These are phyloP conservation scores for Rhodotorula babjevae DNA, from an alignment of 768 basidiomycete genomes.

Conservation along the genomic window DNA sequence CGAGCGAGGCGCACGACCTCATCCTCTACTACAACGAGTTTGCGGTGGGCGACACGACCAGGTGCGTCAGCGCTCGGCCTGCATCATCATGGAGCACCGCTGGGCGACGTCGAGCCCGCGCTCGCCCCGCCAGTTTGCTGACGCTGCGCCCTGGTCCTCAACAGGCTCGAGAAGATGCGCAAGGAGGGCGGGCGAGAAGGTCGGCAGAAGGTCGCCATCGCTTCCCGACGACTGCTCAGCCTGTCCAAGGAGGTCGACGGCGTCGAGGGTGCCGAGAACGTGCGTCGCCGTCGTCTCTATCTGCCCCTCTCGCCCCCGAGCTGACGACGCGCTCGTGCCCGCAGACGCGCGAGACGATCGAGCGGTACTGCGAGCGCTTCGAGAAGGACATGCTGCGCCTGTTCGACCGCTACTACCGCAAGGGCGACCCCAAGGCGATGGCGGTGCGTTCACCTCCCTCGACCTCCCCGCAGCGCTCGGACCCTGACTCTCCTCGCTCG, in stretches of 20 bases:
- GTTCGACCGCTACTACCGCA: conserved; percentile 91
- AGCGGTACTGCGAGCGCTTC: conserved; percentile 96
- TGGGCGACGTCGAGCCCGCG: too few relatives aligned
- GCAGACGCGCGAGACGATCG: conserved; percentile 83
- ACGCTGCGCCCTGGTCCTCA: neutral
- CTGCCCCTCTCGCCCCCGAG: too few relatives aligned
- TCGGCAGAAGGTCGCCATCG: conserved; percentile 76
- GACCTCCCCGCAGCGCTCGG: too few relatives aligned
- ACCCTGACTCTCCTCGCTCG: neutral
- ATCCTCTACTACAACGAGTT: conserved; percentile 93
- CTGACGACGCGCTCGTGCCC: neutral
- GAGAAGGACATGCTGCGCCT: conserved; percentile 97
- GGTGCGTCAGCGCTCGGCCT: conserved; percentile 37
- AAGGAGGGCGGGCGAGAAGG: conserved; percentile 83
- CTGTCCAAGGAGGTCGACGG: conserved; percentile 87
- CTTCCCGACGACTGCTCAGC: conserved; percentile 74
- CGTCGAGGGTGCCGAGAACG: conserved; percentile 73
- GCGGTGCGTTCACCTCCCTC: conserved; percentile 57
- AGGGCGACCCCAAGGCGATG: conserved; percentile 99
- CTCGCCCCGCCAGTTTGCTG: too few relatives aligned
- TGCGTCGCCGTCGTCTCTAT: conserved; percentile 44
- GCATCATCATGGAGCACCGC: too few relatives aligned
- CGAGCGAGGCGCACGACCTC: conserved; percentile 87
- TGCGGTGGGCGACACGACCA: conserved; percentile 67
- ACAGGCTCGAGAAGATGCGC: conserved; percentile 64